A percentile compares a stretch with the other conserved stretches of the same genome.
Evolutionary conservation across 2,329 filamentous ascomycete species (phyloP).

Genomic region (Leptosphaerulina australis): DNA sequence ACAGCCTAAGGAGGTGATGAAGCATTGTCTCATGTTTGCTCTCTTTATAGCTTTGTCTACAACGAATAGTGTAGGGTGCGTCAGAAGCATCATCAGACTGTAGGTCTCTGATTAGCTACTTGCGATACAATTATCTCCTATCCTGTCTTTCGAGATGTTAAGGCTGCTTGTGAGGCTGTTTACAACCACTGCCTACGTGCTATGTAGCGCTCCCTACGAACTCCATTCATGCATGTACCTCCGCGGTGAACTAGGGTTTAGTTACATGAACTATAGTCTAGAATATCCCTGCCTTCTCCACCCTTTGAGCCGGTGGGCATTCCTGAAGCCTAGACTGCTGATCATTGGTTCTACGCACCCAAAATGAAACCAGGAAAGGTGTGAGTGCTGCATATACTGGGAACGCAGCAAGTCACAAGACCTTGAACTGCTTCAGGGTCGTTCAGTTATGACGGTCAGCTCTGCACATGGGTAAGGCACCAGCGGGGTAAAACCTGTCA

Average conservation of each 20-base stretch:
- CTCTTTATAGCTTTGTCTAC: not conserved
- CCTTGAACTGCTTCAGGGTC: constrained; percentile 5
- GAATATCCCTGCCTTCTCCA: constrained; percentile 17
- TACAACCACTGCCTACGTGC: not conserved
- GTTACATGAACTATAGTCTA: constrained; percentile 12
- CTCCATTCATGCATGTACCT: constrained; percentile 9
- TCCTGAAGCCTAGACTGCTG: constrained; percentile 16
- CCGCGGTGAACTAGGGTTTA: constrained; percentile 14
- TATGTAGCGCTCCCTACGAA: constrained; percentile 6
- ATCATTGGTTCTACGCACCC: constrained; percentile 11
- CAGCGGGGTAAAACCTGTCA: constrained; percentile 9
- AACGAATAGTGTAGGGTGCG: not conserved
- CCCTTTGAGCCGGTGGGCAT: constrained; percentile 12
- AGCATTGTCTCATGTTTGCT: not conserved
- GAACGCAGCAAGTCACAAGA: constrained; percentile 9
- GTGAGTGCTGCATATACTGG: constrained; percentile 3
- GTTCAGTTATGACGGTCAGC: constrained; percentile 5
- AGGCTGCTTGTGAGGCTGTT: constrained; percentile 1
- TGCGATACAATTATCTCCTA: not conserved
- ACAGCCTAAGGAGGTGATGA: constrained; percentile 72
- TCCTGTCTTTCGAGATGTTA: not conserved
- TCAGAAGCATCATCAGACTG: not conserved
- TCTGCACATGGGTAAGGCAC: constrained; percentile 13
- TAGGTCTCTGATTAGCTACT: not conserved
- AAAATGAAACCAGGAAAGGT: constrained; percentile 1